Evolutionary conservation across 345 rosid species (phyloP).

Genomic region (Raphanus sativus): DNA sequence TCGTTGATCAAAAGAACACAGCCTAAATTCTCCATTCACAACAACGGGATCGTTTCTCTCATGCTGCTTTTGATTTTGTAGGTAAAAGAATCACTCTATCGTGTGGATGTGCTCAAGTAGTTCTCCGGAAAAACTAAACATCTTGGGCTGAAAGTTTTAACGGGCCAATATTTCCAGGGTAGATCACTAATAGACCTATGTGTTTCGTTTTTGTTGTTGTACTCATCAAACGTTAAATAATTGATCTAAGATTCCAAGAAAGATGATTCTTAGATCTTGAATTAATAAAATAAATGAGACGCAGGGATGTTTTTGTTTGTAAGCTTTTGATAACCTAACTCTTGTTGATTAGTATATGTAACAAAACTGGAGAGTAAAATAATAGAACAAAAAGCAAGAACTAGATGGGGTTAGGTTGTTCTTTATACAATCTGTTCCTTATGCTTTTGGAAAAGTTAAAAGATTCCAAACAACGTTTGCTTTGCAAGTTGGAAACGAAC

Average conservation of each 20-base stretch:
- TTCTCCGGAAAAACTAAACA: neutral
- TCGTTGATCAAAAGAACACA: neutral
- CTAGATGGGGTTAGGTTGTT: neutral
- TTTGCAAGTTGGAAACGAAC: slow-evolving; percentile 45
- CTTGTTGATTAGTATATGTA: neutral
- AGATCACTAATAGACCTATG: neutral
- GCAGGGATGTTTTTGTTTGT: neutral
- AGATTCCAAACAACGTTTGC: slow-evolving; percentile 40
- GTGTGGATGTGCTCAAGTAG: neutral
- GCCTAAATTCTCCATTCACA: neutral
- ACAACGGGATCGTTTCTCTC: neutral
- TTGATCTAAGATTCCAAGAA: neutral
- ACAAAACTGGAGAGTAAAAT: neutral
- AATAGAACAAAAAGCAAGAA: neutral
- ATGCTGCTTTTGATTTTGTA: neutral
- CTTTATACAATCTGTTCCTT: neutral
- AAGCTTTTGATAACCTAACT: neutral
- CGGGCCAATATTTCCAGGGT: neutral
- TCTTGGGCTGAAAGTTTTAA: neutral
- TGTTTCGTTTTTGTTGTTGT: neutral
- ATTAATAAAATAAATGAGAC: neutral
- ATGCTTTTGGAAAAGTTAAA: slow-evolving; percentile 24
- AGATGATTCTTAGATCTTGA: neutral
- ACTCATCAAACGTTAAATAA: neutral
- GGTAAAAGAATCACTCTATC: neutral